phyloP scores from a whole-genome alignment of 768 basidiomycete species.

The Boletellus ananiceps region DNA sequence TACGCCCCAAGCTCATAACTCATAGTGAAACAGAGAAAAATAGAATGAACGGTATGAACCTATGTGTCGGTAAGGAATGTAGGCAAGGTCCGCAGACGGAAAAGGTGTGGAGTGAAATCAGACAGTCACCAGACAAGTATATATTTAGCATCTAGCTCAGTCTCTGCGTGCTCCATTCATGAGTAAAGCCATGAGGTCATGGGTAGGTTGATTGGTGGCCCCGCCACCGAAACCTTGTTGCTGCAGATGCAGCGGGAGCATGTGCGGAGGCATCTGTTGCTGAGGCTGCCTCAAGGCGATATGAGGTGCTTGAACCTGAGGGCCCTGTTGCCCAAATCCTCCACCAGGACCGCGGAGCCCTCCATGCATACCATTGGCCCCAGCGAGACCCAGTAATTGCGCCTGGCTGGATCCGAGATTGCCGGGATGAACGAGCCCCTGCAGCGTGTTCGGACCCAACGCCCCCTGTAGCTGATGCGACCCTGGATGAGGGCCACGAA shows the following conservation, averaged over 20 bases:
- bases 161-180: conserved; percentile 71
- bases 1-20: conserved; percentile 19
- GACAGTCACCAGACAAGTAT: conserved; percentile 7
- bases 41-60: conserved; percentile 26
- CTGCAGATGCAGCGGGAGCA: conserved; percentile 55
- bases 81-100: conserved; percentile 23
- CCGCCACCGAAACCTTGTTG: conserved; percentile 49
- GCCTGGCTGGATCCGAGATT: conserved; percentile 50
- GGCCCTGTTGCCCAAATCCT: conserved; percentile 34
- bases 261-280: conserved; percentile 53
- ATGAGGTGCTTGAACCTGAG: conserved; percentile 30
- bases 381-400: conserved; percentile 42
- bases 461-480: conserved; percentile 46
- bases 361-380: conserved; percentile 43
- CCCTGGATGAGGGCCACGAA: conserved; percentile 49
- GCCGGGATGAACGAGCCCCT: conserved; percentile 47
- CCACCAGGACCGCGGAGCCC: conserved; percentile 45
- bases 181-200: conserved; percentile 80
- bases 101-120: conserved; percentile 9
- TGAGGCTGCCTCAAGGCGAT: conserved; percentile 33
- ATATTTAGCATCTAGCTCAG: conserved; percentile 34
- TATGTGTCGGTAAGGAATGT: conserved; percentile 31
- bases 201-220: conserved; percentile 52
- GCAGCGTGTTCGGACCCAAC: conserved; percentile 46
- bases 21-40: conserved; percentile 25